Conservation (phyloP, 2,329 filamentous ascomycete genomes). For the Alternaria atra region DNA sequence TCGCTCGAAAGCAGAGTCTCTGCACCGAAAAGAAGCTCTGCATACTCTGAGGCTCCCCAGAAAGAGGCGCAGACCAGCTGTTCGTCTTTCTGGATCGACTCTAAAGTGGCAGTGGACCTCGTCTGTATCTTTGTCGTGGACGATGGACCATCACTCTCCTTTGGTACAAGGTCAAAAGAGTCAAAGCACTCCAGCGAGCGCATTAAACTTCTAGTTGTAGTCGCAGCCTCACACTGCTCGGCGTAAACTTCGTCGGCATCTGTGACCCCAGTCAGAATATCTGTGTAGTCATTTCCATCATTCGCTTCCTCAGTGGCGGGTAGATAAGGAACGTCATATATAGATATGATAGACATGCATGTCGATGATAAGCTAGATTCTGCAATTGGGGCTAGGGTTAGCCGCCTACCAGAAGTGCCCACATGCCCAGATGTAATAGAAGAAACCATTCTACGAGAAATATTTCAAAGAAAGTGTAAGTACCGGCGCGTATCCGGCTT, state of each 20-base stretch:
- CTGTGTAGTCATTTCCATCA: neutral
- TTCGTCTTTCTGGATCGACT: neutral
- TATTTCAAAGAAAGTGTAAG: neutral
- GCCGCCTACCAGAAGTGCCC: neutral
- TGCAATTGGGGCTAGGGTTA: neutral
- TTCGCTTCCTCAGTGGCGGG: neutral
- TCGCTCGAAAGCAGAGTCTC: neutral
- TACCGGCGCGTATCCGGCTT: neutral
- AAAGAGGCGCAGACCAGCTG: neutral
- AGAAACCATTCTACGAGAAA: neutral
- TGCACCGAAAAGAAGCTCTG: slow-evolving; percentile 12
- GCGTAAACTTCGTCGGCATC: neutral
- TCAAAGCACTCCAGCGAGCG: neutral
- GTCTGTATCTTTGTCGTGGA: neutral
- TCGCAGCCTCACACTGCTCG: neutral
- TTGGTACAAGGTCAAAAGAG: neutral
- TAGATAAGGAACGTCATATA: neutral
- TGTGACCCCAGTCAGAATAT: neutral
- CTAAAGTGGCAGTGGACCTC: neutral
- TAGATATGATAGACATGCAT: neutral
- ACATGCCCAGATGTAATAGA: neutral
- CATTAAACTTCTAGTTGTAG: neutral
- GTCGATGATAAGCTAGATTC: neutral
- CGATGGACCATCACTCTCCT: too few species aligned
- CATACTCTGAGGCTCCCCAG: neutral